Evolutionary conservation across 768 basidiomycete species (phyloP), one percentile per base, ranked within the genome.

Genomic region (Lactarius sanguifluus): DNA sequence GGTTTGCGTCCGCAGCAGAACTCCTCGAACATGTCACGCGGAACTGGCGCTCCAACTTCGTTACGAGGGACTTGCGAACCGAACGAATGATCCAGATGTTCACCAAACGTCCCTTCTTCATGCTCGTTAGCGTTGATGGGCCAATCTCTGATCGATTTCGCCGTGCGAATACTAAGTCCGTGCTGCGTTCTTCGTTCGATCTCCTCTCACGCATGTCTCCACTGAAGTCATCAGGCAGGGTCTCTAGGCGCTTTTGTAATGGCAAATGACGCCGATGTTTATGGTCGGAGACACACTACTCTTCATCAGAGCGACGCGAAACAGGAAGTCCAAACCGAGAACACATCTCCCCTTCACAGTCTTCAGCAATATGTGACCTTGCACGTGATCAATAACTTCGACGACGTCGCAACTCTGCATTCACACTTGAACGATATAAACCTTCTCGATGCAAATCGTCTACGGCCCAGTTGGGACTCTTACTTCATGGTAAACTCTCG

Each of bases 401-500:
- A 76, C 32, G 78, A 81, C 36, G 64, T 89, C 18, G 66, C 78
- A n/a, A 79, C 79, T 5, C 77, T 98, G 0, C 78, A 88, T 71
- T 69, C 73, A 15, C 80, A 96, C 72, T 78, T 98, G 12, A 87
- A 91, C 66, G 73, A 78, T 2, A 71, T 96, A 47, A 80, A 96
- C 73, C 76, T 98, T 8, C 73, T 87, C 40, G 83, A 95, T 73
- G 77, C 83, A 2, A 87, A 91, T 71, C 85, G 92, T 63, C 77
- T 97, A 34, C 82, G 96, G 57, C 96, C 96, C 3, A 83, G 84
- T 18, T 98, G 96, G 96, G 96, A 98, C 75, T 86, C 88, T 0
- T 98, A 98, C 77, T 98, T 98, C 76, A 98, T 98, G 96, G 94
- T 90, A 66, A 66, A 82, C 64, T 30, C 64, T 20, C 34, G 55